Evolutionary conservation across 768 basidiomycete genomes (phyloP).

Genomic region (Trametes sanguinea): DNA sequence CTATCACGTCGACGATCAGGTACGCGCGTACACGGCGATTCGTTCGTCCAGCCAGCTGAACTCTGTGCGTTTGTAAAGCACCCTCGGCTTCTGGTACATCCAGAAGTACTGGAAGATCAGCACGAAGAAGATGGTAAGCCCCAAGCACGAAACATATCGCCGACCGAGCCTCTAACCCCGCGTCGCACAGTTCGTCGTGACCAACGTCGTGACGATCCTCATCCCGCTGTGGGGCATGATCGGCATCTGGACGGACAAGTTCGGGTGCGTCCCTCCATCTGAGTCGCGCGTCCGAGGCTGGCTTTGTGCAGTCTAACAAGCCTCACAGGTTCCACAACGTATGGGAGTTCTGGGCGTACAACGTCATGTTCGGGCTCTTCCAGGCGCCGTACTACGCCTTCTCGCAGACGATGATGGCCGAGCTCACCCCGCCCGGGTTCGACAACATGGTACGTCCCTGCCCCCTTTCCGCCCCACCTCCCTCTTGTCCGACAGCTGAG

Average conservation of each 20-base stretch:
- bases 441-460: slow-evolving; percentile 63
- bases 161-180: background rate
- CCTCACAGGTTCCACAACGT: slow-evolving; percentile 64
- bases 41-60: no score
- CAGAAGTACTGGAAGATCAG: slow-evolving; percentile 76
- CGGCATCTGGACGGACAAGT: slow-evolving; percentile 74
- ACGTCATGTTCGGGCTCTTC: slow-evolving; percentile 77
- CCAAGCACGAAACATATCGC: background rate
- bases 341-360: slow-evolving; percentile 92
- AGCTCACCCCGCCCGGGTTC: slow-evolving; percentile 84
- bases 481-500: background rate
- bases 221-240: slow-evolving; percentile 89
- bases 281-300: slow-evolving; percentile 3
- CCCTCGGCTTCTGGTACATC: slow-evolving; percentile 81
- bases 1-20: slow-evolving; percentile 64
- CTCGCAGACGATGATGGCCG: slow-evolving; percentile 87
- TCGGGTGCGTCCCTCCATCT: slow-evolving; percentile 54
- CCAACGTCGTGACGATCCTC: slow-evolving; percentile 72
- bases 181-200: slow-evolving; percentile 61
- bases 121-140: slow-evolving; percentile 76
- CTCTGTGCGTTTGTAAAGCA: slow-evolving; percentile 38
- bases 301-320: no score
- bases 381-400: slow-evolving; percentile 89
- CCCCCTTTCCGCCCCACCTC: background rate
- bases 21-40: background rate